Evolutionary conservation across 1,284 basidiomycete species (phyloP), one percentile per base, ranked within the genome.

Genomic region (Coriolopsis trogii): DNA sequence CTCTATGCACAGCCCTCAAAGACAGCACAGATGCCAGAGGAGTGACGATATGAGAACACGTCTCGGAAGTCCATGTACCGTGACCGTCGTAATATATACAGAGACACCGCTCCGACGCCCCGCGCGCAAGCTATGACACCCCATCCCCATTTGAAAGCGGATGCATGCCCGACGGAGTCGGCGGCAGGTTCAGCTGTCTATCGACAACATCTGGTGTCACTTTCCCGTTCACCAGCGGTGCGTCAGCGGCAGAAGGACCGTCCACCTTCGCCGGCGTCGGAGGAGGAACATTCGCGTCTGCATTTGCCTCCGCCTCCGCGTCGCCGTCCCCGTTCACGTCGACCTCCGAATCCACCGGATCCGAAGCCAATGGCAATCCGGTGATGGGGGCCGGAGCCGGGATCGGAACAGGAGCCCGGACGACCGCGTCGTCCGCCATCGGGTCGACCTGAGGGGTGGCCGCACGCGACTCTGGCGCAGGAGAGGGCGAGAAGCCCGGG

Each of bases 341-440:
- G n/a, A n/a, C n/a, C n/a, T n/a, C n/a, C 30, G 26, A 13, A 6
- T 44, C 40, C 23, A 43, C 26, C 5, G 45, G 45, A 18, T 52
- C 45, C 5, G 33, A 33, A 26, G 39, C 51, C n/a, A 39, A 34
- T 20, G 36, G 28, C 46, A 42, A 51, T 43, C 53, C 57, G n/a
- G 46, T 30, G 31, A 49, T 36, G n/a, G 47, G 30, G 20, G 36
- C 20, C 15, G 25, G 26, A 20, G 25, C 18, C 12, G 43, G 40
- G 9, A 44, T 3, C 15, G 51, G 39, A 10, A 38, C 2, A 30
- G 46, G 25, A 8, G 36, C 18, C 0, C 41, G 16, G n/a, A 34
- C 16, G 9, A 50, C 48, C 5, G 57, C 34, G 37, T 55, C 46
- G 28, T 52, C 51, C 26, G 45, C 45, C 51, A 52, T 52, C 16